A percentile compares a stretch with the other conserved stretches of the same genome.
phyloP scores from a whole-genome alignment of 495 filamentous ascomycete genomes.

The Trichoderma asperelloides region DNA sequence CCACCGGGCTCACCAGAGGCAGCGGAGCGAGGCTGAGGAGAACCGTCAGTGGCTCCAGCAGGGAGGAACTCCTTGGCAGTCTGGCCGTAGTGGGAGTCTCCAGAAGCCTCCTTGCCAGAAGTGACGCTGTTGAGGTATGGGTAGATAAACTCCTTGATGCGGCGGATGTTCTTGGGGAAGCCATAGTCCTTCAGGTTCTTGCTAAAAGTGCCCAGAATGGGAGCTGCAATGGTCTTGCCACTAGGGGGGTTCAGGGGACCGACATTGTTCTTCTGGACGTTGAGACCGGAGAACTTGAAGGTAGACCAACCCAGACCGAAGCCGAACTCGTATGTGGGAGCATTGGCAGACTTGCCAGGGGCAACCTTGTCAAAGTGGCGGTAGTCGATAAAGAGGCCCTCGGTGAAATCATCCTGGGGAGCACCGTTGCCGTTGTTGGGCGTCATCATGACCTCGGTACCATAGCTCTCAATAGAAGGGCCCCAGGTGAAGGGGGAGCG shows the following conservation, averaged over 20 bases:
- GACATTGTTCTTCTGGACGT: constrained; percentile 43
- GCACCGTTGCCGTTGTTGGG: constrained; percentile 60
- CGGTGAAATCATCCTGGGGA: constrained; percentile 74
- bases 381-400: constrained; percentile 93
- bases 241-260: constrained; percentile 55
- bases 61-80: constrained; percentile 57
- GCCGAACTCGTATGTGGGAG: constrained; percentile 86
- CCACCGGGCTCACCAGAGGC: constrained; percentile 61
- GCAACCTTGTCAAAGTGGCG: constrained; percentile 67
- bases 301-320: constrained; percentile 85
- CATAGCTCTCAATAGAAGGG: constrained; percentile 61
- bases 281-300: constrained; percentile 69
- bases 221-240: constrained; percentile 59
- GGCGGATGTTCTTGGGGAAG: constrained; percentile 56
- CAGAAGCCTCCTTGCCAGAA: constrained; percentile 47
- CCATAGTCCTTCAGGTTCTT: constrained; percentile 58
- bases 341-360: constrained; percentile 12
- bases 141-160: constrained; percentile 63
- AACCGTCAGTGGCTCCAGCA: constrained; percentile 51
- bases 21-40: constrained; percentile 54
- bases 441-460: constrained; percentile 62
- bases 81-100: constrained; percentile 60
- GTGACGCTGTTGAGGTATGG: constrained; percentile 79
- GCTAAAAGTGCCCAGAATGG: constrained; percentile 57
- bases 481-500: constrained; percentile 89